phyloP scores from a whole-genome alignment of 2,329 filamentous ascomycete genomes.

The Colletotrichum tanaceti region DNA sequence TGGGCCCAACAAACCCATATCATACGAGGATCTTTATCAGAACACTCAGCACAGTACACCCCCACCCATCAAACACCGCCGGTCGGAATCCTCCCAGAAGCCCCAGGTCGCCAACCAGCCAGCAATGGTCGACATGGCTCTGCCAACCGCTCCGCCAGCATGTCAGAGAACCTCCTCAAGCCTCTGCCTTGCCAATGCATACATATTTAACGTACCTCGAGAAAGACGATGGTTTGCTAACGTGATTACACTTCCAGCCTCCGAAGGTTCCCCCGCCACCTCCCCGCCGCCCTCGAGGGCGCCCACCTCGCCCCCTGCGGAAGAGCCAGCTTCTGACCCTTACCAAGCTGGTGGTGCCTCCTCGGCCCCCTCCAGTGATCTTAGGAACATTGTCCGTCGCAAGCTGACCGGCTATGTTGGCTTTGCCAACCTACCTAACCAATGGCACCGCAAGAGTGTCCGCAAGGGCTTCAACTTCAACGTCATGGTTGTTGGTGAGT shows the following conservation, averaged over 20 bases:
- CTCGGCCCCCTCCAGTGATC: conserved; percentile 69
- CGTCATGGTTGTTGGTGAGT: conserved; percentile 99
- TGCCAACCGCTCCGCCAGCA: neutral
- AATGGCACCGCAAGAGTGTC: conserved; percentile 99
- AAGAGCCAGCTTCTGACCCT: conserved; percentile 53
- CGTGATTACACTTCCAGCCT: conserved; percentile 52
- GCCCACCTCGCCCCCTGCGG: conserved; percentile 54
- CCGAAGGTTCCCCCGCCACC: conserved; percentile 55
- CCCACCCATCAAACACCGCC: neutral
- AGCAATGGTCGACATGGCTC: neutral
- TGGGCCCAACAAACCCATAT: conserved; percentile 56
- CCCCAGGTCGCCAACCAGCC: conserved; percentile 3
- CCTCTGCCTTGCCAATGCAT: conserved; percentile 27
- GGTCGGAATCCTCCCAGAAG: conserved; percentile 17
- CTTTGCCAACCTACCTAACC: conserved; percentile 98
- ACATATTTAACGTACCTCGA: conserved; percentile 39
- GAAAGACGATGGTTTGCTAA: conserved; percentile 50
- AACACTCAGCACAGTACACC: conserved; percentile 27
- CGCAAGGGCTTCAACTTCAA: conserved; percentile 99
- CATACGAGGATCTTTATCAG: conserved; percentile 60
- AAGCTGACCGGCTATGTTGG: conserved; percentile 99
- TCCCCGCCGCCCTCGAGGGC: conserved; percentile 55
- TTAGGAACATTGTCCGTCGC: conserved; percentile 95
- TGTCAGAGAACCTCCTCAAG: conserved; percentile 32
- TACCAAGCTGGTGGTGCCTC: conserved; percentile 46